Conservation (phyloP, 2,329 filamentous ascomycete genomes). For the Diaporthe destruens region DNA sequence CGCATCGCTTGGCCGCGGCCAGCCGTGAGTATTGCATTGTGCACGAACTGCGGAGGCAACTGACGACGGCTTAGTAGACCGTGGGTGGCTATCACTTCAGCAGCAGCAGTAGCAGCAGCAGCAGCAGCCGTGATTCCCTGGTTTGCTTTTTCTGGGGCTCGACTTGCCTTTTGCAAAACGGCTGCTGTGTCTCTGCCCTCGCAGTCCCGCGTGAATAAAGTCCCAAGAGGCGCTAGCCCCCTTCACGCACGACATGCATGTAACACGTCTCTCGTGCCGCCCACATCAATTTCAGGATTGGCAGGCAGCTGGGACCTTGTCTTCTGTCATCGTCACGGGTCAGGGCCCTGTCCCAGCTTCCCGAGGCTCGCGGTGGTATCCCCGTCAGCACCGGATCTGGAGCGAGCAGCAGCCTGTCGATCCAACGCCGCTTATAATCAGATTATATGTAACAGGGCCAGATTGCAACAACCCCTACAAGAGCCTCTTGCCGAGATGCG, state of each 20-base stretch:
- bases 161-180: conserved; percentile 25
- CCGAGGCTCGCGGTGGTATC: conserved; percentile 27
- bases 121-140: neutral
- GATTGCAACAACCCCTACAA: neutral
- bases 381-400: conserved; percentile 13
- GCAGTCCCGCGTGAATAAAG: neutral
- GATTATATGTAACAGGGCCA: neutral
- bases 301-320: conserved; percentile 15
- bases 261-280: conserved; percentile 10
- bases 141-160: conserved; percentile 7
- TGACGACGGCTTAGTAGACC: conserved; percentile 10
- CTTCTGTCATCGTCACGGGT: conserved; percentile 25
- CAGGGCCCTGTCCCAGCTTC: conserved; percentile 37
- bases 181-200: conserved; percentile 16
- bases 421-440: neutral
- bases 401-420: neutral
- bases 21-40: conserved; percentile 12
- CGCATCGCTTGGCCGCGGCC: conserved; percentile 34
- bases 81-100: conserved; percentile 5
- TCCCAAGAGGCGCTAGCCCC: conserved; percentile 12
- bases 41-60: conserved; percentile 24
- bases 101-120: neutral
- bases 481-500: neutral
- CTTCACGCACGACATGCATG: conserved; percentile 17
- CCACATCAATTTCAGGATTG: conserved; percentile 11